Base-by-base conservation (phyloP, 768 basidiomycete species). In the Amanita pallidorosea region DNA sequence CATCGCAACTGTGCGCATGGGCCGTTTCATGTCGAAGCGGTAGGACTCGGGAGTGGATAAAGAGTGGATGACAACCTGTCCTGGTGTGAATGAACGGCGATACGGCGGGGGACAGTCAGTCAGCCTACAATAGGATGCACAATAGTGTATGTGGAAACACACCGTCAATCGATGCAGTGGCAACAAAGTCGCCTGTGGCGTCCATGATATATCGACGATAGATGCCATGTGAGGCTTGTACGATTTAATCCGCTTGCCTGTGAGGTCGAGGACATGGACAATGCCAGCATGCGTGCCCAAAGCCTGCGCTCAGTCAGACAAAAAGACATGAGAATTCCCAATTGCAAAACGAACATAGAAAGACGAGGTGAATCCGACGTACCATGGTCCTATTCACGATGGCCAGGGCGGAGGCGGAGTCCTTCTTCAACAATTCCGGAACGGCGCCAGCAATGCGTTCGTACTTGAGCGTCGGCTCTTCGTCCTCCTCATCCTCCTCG, bases 91-190 rank as follows among this genome's bases (percentile, higher is more conserved):
- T 22, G 34, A 35, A 22, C 13, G 35, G 38, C 9, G 15, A 47
- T 31, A 31, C 5, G 7, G n/a, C n/a, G n/a, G n/a, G n/a, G n/a
- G 18, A 8, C 23, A 7, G 17, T 27, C 25, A 46, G 53, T 50
- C 17, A 56, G 62, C 49, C 62, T n/a, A 57, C 53, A 51, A 51
- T 29, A 18, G 7, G 15, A 37, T 38, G 31, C 27, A 34, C 45
- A 36, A 34, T 5, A 7, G 40, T 35, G 27, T 27, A 23, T 5
- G n/a, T 18, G 48, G 23, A 22, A 11, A 60, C 79, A 67, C 64
- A 90, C 95, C 95, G 66, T 99, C 95, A 55, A 95, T 81, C 3
- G 91, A 92, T 0, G 94, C 87, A 6, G 91, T 93, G 2, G 85
- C 92, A 6, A 98, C 79, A 59, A 92, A 97, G 52, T 96, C 92